These are phyloP conservation scores for Entomortierella lignicola DNA, from an alignment of 192 early-diverging fungal genomes.

Conservation along the genomic window DNA sequence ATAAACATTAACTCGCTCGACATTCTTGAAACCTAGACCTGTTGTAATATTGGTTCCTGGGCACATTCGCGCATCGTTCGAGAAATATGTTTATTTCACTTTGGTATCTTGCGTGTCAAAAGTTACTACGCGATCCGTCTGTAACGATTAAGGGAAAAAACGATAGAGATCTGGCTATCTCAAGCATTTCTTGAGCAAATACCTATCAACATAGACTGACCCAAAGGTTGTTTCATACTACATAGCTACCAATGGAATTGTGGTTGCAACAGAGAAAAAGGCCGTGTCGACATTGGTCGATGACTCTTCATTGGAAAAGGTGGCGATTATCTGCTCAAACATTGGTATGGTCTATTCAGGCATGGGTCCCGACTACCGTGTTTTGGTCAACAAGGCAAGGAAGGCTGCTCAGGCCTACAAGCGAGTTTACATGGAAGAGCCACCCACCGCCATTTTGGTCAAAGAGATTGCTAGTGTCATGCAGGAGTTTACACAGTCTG, in stretches of 20 bases:
- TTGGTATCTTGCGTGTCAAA: no score
- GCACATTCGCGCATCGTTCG: neutral
- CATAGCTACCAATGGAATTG: constrained; percentile 93
- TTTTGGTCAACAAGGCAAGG: constrained; percentile 93
- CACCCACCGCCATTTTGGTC: constrained; percentile 94
- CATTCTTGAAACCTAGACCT: neutral
- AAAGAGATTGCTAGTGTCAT: constrained; percentile 97
- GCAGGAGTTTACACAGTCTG: constrained; percentile 99
- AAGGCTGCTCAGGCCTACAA: constrained; percentile 98
- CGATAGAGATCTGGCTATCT: no score
- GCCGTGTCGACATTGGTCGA: constrained; percentile 93
- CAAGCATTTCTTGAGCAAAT: no score
- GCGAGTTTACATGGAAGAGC: constrained; percentile 93
- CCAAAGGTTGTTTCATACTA: neutral
- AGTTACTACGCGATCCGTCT: no score
- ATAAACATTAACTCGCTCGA: neutral
- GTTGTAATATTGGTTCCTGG: no score
- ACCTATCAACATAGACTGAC: neutral
- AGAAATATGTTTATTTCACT: no score
- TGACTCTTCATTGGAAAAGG: constrained; percentile 91
- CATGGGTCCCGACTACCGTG: constrained; percentile 98
- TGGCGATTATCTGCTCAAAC: constrained; percentile 88
- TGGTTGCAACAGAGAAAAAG: constrained; percentile 99
- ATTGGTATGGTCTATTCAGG: constrained; percentile 99
- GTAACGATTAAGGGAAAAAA: no score